Percentiles rank a stretch among this genome's conserved stretches.
phyloP scores from a whole-genome alignment of 768 basidiomycete genomes.

The Holtermanniella nyarrowii region DNA sequence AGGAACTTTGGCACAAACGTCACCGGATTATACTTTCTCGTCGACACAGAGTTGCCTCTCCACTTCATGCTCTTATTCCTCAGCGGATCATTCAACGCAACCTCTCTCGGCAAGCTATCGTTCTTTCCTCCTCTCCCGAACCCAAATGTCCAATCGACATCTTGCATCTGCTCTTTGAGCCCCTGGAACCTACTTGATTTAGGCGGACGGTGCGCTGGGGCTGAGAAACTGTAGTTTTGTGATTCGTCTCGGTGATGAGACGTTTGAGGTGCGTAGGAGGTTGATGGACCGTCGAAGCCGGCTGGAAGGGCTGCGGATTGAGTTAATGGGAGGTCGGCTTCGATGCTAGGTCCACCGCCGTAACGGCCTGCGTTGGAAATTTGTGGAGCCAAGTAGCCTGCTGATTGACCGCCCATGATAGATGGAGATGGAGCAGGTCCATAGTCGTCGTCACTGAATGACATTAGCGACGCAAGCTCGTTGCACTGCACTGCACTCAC shows the following conservation, averaged over 20 bases:
- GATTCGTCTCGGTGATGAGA: conserved; percentile 19
- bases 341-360: conserved; percentile 15
- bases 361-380: conserved; percentile 25
- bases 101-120: conserved; percentile 47
- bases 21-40: conserved; percentile 82
- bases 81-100: conserved; percentile 47
- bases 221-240: conserved; percentile 24
- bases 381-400: conserved; percentile 27
- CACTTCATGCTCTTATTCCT: conserved; percentile 50
- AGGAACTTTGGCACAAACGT: conserved; percentile 91
- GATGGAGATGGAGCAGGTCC: conserved; percentile 8
- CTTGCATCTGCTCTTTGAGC: conserved; percentile 25
- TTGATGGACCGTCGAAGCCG: conserved; percentile 20
- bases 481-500: conserved; percentile 11
- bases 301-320: conserved; percentile 31
- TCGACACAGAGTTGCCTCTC: conserved; percentile 75
- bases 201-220: conserved; percentile 14
- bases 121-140: conserved; percentile 25
- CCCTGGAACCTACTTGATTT: conserved; percentile 17
- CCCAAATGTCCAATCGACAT: conserved; percentile 37
- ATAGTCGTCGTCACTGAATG: conserved; percentile 32
- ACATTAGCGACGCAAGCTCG: neutral
- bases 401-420: conserved; percentile 8
- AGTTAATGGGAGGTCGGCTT: conserved; percentile 29
- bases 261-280: conserved; percentile 13